Base-by-base conservation (phyloP, 2,329 filamentous ascomycete genomes). In the Beauveria australis region DNA sequence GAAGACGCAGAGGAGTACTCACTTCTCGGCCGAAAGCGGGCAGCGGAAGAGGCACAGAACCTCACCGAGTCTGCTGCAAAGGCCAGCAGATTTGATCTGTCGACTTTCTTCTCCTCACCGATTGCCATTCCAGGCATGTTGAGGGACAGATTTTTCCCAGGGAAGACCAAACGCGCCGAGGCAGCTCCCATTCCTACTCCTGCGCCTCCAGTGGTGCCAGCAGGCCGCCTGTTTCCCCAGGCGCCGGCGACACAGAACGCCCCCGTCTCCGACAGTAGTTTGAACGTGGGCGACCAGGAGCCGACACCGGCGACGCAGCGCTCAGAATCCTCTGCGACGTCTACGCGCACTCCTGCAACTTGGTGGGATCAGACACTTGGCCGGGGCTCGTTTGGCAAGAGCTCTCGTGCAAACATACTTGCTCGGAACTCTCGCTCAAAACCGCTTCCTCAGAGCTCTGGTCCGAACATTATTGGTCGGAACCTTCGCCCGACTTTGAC, bases 31-130 rank as follows among this genome's bases (percentile, higher is more conserved):
- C 63, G 66, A 46, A 62, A 61, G 47, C 60, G 60, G n/a, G 61
- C 62, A 19, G 63, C 61, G 47, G 67, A 64, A 46, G 61, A 62
- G 44, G 56, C 51, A 61, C 65, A 58, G 40, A 63, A 53, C 54
- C 62, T 46, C 16, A 44, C 40, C 24, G 61, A 51, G 22, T 46
- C 55, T 40, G 67, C 63, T 3, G 65, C 65, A 10, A 72, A 72
- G 55, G 63, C 69, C 7, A 73, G 67, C 43, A 71, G 71, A 24
- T 78, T 80, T 57, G 78, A 84, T 57, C 72, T 85, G 2, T 76
- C 79, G 6, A 74, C 76, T 8, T 85, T 85, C 68, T 85, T 85
- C 67, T 85, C 82, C 0, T 85, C 82, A 3, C 82, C 82, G 1
- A 76, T 78, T 5, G 67, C 70, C 1, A 69, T 77, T 44, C 73